Base-by-base conservation (phyloP, 2,329 filamentous ascomycete species). In the Aspergillus tubingensis region DNA sequence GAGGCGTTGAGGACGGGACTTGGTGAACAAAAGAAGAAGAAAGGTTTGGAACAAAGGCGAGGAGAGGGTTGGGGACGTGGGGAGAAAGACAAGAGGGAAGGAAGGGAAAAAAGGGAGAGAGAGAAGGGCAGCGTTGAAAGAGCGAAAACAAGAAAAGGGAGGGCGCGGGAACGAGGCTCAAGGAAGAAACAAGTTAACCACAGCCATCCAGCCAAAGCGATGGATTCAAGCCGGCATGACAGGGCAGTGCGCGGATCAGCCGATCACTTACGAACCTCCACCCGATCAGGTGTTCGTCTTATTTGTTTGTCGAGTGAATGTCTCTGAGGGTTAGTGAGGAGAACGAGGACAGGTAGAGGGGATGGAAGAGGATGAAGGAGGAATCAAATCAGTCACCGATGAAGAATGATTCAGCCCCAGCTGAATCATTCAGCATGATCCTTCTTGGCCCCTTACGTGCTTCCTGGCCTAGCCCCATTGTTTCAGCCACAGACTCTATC, bases 171-270 rank as follows among this genome's bases (percentile, higher is more conserved):
- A 30, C 21, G 55, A 50, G 55, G 47, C 32, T 39, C 44, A 27
- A 39, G 17, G 13, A 50, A 17, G 23, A 36, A 36, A 36, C 32
- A 36, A 36, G 32, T 36, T 36, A 13, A 36, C 32, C 32, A 17
- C 55, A 41, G 55, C 38, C 55, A 51, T 49, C 36, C 52, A 54
- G 52, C 30, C 23, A 54, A 23, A 17, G 47, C 15, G n/a, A 17
- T 50, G 15, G 44, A 49, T 30, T 49, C 7, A 21, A 19, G 4
- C 17, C 41, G 41, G 41, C 41, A 44, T 44, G 15, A 19, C 44
- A 49, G 44, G 25, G 47, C 47, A 30, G 47, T 30, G 25, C 25
- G n/a, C 44, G 13, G 23, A 49, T 27, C 44, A 53, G 50, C 50
- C 50, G 19, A 52, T 49, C 44, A 27, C 23, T 44, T 21, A 44